A percentile compares a stretch with the other conserved stretches of the same genome.
Evolutionary conservation across 164 flowering plant species (phyloP).

Genomic region (Vitis vinifera): ASM3070453v1 NC_081814.1:4887001-4887500

Average conservation of each 20-base stretch:
- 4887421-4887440: constrained; percentile 55
- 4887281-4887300: too few species aligned
- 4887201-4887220: constrained; percentile 56
- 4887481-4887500: constrained; percentile 76
- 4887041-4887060: too few species aligned
- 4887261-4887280: too few species aligned
- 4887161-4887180: constrained; percentile 81
- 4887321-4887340: too few species aligned
- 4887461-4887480: constrained; percentile 72
- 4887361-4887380: constrained; percentile 50
- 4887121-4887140: constrained; percentile 74
- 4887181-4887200: constrained; percentile 49
- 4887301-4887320: too few species aligned
- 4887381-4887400: constrained; percentile 67
- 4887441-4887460: constrained; percentile 55
- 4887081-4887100: too few species aligned
- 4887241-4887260: constrained; percentile 59
- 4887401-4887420: constrained; percentile 51
- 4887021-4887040: too few species aligned
- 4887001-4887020: constrained; percentile 38
- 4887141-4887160: constrained; percentile 91
- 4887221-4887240: constrained; percentile 72
- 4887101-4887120: constrained; percentile 69
- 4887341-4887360: constrained; percentile 42
- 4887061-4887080: too few species aligned